These are phyloP conservation scores for Patellifolia procumbens DNA, from an alignment of 179 eudicot genomes.

Conservation along the genomic window DNA sequence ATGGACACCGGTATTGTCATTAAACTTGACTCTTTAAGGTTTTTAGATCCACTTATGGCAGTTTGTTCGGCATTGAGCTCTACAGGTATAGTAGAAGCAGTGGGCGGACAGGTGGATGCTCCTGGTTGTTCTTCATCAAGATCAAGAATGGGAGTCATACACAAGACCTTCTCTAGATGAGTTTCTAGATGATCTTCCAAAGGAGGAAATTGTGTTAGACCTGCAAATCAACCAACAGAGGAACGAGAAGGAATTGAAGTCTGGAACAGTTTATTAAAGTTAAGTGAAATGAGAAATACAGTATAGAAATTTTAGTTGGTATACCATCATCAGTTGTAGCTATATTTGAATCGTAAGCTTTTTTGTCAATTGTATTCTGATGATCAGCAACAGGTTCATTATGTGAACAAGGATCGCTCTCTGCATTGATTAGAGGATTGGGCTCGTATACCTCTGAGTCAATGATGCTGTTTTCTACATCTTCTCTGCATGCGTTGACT, in stretches of 20 bases:
- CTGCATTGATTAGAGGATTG: background rate
- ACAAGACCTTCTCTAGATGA: background rate
- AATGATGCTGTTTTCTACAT: background rate
- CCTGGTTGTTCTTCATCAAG: constrained; percentile 8
- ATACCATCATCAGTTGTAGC: background rate
- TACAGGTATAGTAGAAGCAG: background rate
- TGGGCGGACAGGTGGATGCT: constrained; percentile 2
- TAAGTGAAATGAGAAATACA: background rate
- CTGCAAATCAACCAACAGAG: background rate
- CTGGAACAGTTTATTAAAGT: background rate
- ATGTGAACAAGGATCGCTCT: background rate
- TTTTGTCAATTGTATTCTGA: background rate
- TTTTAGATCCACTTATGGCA: background rate
- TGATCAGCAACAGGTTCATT: background rate
- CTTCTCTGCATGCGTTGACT: background rate
- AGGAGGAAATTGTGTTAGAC: background rate
- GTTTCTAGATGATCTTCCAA: constrained; percentile 3
- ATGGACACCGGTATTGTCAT: constrained; percentile 10
- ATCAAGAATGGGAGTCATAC: constrained; percentile 11
- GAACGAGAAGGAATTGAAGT: background rate
- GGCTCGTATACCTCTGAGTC: constrained; percentile 8
- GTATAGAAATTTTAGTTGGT: background rate
- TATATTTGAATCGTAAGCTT: background rate
- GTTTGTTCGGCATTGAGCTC: constrained; percentile 5
- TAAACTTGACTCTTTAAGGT: background rate